Base-by-base conservation (phyloP, 1,139 yeast species). In the Torulaspora pretoriensis region DNA sequence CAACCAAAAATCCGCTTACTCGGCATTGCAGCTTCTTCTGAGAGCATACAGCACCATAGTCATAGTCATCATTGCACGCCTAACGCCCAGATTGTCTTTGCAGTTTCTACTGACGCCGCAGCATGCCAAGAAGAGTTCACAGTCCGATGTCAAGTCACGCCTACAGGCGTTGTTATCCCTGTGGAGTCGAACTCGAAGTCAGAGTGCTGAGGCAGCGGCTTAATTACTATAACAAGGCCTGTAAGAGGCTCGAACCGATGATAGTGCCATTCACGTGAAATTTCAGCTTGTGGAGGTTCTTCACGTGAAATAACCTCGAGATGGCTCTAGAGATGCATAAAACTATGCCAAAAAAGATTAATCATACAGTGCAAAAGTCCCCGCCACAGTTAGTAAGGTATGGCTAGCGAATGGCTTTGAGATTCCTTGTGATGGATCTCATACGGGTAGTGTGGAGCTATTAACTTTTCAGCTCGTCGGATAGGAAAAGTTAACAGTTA, bases 251-350 rank as follows among this genome's bases (percentile, higher is more conserved):
- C 13, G 29, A 26, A 26, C 12, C n/a, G 29, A 5, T 26, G 14
- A 8, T 19, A 14, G 19, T 13, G 19, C 22, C 16, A 10, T 36
- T 36, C 40, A 36, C 40, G 40, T 36, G 40, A 36, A 13, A 36
- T 36, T 22, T 19, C 40, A 22, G 32, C 12, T 19, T 22, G 4
- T 7, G 8, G 16, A 13, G 33, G 34, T 22, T 16, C 23, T 17
- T n/a, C 40, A 36, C 40, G 40, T 36, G 40, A 36, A 36, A 22
- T 28, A 22, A 29, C 34, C 19, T 17, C 23, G 16, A 13, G 6
- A 14, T 13, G 32, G n/a, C 6, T 16, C 17, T 14, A 10, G 8
- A 14, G n/a, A 29, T 14, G 16, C 17, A 19, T 29, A 4, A 13
- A 13, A 8, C 9, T 13, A 13, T 10, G n/a, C 9, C 7, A 29